Percentiles rank a stretch among this genome's conserved stretches.
These are phyloP conservation scores for Pseudozyma hubeiensis DNA, from an alignment of 1,284 basidiomycete genomes.

Conservation along the genomic window DNA sequence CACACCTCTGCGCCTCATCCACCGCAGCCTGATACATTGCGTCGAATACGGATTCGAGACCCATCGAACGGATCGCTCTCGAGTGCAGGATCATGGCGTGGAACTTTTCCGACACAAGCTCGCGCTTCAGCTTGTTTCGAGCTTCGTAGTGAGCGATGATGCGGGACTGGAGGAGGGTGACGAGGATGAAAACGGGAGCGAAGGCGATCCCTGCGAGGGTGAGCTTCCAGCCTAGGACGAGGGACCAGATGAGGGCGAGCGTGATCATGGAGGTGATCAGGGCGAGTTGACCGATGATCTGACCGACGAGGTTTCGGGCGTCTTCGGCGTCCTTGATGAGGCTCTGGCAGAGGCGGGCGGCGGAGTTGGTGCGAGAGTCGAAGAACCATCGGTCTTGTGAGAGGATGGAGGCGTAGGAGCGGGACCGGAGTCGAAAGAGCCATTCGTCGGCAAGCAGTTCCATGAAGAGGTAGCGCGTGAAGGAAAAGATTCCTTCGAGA, in stretches of 20 bases:
- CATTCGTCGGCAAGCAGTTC: constrained; percentile 81
- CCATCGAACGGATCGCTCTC: constrained; percentile 87
- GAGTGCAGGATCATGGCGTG: constrained; percentile 89
- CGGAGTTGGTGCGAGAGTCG: constrained; percentile 77
- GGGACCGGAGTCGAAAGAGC: constrained; percentile 78
- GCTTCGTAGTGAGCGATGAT: constrained; percentile 80
- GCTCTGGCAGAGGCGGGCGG: constrained; percentile 77
- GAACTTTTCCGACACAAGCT: constrained; percentile 85
- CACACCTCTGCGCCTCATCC: constrained; percentile 76
- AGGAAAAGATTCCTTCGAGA: constrained; percentile 80
- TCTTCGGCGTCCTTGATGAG: constrained; percentile 93
- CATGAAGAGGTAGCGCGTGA: constrained; percentile 72
- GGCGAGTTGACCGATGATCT: constrained; percentile 76
- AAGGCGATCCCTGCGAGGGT: constrained; percentile 90
- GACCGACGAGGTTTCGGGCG: constrained; percentile 80
- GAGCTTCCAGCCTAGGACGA: constrained; percentile 89
- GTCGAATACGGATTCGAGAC: constrained; percentile 81
- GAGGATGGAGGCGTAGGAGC: constrained; percentile 76
- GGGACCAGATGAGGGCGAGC: constrained; percentile 87
- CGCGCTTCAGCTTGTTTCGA: constrained; percentile 83
- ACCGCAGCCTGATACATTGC: constrained; percentile 77
- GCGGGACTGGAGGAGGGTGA: constrained; percentile 79
- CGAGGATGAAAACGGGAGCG: constrained; percentile 82
- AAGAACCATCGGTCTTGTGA: constrained; percentile 91
- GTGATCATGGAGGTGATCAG: constrained; percentile 84